Base-by-base conservation (phyloP, 1,139 yeast species). In the Geotrichum histeridarum region DNA sequence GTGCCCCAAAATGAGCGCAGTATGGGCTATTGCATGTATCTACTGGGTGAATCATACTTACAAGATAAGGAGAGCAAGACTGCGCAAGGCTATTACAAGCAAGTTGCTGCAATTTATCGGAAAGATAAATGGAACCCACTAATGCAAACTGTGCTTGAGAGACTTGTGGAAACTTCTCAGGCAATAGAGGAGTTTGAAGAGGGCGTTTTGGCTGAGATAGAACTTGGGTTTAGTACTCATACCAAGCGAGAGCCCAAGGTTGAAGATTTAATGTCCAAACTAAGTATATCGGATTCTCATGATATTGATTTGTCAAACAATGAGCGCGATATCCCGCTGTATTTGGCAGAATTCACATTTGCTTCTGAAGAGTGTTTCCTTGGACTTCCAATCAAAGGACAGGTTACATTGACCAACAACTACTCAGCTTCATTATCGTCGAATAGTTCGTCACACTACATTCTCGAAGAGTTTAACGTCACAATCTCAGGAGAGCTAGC, bases 1-100 rank as follows among this genome's bases (percentile, higher is more conserved):
- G 55, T 67, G 14, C 62, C 76, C 4, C 62, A 67, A n/a, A 63
- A 76, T 11, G 63, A 75, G 38, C 70, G 71, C 30, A 68, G 69
- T 41, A 66, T 77, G 3, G 66, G 73, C 22, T 65, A 68, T 39
- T 64, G 70, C 6, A 71, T 69, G 15, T 54, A 68, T 55, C 68
- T 70, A 42, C 67, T 66, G 37, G 70, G 73, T 11, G 68, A 69
- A 46, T 59, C 62, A 4, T 57, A 64, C 7, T 72, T 64, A 46
- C 56, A 59, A 0, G 51, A 58, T 14, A 57, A 61, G 2, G 71
- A 76, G 44, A 72, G 60, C 54, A 74, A 72, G 2, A 69, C 70
- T 58, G 80, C 86, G 1, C 54, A 63, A 18, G 56, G 59, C 32
- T 56, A 64, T 46, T 66, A 59, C 54, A 61, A 62, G 44, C 50